Base-by-base conservation (phyloP, 2,329 filamentous ascomycete species). In the Kalmusia sp. region DNA sequence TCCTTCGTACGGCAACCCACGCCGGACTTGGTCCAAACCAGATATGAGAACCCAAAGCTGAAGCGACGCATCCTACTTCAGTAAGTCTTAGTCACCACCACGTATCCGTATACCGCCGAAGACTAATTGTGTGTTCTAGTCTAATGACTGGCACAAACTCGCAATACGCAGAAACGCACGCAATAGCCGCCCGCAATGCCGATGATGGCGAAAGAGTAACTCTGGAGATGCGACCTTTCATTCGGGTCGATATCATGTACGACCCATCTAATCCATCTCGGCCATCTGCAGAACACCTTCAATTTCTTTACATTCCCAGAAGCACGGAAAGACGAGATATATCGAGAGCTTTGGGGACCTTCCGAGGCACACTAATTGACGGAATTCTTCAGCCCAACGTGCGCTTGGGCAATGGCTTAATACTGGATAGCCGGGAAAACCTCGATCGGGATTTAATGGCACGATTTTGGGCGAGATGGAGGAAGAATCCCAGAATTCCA, bases 321-420 rank as follows among this genome's bases (percentile, higher is more conserved):
- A 24, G 22, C 1, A 6, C 31, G 14, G 28, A 49, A 17, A 51
- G 49, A 22, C 1, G 37, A 1, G 22, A 11, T 21, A 45, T 52
- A 7, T 30, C 24, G 6, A 46, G 51, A 28, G 58, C 59, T 9
- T 33, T 61, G 31, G 11, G 33, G 11, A 57, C 49, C 1, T 66
- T 65, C 28, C 58, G 63, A 8, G 63, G 65, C 7, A 62, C 59
- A n/a, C 33, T 66, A 17, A 24, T 63, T 7, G 56, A 61, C 46
- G 58, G 60, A 14, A 27, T 52, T 11, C 39, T 68, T 31, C 63
- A 66, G 27, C 60, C 60, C 5, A 65, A 65, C n/a, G 58, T 62
- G 8, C 57, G 58, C 21, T 44, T 61, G n/a, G 50, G 52, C 7
- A 63, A 63, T 35, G 57, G 58, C 7, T 44, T 65, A 9, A 38